These are phyloP conservation scores for Moelleriella libera DNA, from an alignment of 2,329 filamentous ascomycete genomes.

Conservation along the genomic window DNA sequence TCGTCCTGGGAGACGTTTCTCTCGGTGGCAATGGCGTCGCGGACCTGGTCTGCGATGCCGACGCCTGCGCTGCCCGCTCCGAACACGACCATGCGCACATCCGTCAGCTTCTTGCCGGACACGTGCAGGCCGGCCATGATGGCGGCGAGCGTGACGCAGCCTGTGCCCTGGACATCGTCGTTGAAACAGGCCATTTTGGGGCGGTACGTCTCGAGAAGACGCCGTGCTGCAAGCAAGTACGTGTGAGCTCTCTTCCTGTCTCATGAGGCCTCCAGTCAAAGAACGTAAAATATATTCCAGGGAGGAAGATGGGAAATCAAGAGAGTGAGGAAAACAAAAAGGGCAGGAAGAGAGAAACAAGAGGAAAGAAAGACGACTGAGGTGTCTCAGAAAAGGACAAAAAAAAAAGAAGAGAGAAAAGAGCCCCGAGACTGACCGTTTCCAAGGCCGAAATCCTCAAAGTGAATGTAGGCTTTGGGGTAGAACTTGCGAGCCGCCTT, in stretches of 20 bases:
- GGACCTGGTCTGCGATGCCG: slow-evolving; percentile 74
- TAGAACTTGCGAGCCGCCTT: slow-evolving; percentile 52
- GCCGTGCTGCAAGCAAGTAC: slow-evolving; percentile 33
- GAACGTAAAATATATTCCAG: too few relatives aligned
- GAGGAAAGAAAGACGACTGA: too few relatives aligned
- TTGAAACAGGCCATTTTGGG: slow-evolving; percentile 73
- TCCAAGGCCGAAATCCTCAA: slow-evolving; percentile 71
- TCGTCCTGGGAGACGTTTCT: slow-evolving; percentile 54
- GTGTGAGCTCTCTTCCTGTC: too few relatives aligned
- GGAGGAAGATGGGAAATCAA: too few relatives aligned
- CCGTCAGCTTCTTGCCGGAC: slow-evolving; percentile 47
- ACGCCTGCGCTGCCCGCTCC: slow-evolving; percentile 72
- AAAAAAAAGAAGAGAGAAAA: not conserved
- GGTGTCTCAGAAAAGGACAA: too few relatives aligned
- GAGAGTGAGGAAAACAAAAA: too few relatives aligned
- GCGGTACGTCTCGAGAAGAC: slow-evolving; percentile 64
- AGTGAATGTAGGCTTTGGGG: slow-evolving; percentile 74
- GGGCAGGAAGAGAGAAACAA: too few relatives aligned
- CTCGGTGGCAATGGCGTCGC: slow-evolving; percentile 63
- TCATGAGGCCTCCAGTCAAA: too few relatives aligned
- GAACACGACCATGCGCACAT: slow-evolving; percentile 62
- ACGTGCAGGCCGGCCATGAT: slow-evolving; percentile 66
- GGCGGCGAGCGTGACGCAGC: slow-evolving; percentile 73
- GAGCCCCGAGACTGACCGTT: slow-evolving; percentile 37
- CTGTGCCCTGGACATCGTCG: slow-evolving; percentile 81